phyloP scores from a whole-genome alignment of 2,329 filamentous ascomycete genomes.

The Trichoderma sp. region DNA sequence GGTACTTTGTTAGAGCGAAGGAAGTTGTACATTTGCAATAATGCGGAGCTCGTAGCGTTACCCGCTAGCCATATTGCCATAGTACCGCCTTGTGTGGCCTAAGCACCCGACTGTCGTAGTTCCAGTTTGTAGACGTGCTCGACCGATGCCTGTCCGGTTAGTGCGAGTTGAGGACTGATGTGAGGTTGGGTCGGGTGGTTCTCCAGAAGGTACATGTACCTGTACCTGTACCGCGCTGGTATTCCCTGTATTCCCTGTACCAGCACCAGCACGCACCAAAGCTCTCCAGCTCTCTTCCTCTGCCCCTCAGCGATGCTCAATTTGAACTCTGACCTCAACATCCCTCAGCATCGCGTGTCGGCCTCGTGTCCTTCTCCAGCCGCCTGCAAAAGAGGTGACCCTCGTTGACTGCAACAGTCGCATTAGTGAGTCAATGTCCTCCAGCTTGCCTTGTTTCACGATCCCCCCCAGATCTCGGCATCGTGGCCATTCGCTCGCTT shows the following conservation, averaged over 20 bases:
- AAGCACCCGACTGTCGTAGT: too few species aligned
- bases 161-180: not conserved
- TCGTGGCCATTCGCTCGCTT: constrained; percentile 12
- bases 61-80: not conserved
- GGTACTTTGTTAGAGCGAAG: not conserved
- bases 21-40: not conserved
- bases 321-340: not conserved
- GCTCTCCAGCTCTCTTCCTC: not conserved
- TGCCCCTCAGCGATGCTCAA: not conserved
- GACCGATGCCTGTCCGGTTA: not conserved
- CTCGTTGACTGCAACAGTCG: not conserved
- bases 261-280: not conserved
- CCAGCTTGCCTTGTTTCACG: not conserved
- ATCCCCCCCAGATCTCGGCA: constrained; percentile 13
- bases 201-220: not conserved
- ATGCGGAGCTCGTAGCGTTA: not conserved
- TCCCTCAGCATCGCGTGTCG: not conserved
- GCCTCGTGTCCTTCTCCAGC: not conserved
- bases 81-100: too few species aligned
- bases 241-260: not conserved
- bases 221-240: not conserved
- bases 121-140: not conserved
- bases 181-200: not conserved
- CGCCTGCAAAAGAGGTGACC: not conserved
- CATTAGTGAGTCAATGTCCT: not conserved